Percentiles rank a stretch among this genome's conserved stretches.
phyloP scores from a whole-genome alignment of 768 basidiomycete genomes.

The Inosperma sp. region DNA sequence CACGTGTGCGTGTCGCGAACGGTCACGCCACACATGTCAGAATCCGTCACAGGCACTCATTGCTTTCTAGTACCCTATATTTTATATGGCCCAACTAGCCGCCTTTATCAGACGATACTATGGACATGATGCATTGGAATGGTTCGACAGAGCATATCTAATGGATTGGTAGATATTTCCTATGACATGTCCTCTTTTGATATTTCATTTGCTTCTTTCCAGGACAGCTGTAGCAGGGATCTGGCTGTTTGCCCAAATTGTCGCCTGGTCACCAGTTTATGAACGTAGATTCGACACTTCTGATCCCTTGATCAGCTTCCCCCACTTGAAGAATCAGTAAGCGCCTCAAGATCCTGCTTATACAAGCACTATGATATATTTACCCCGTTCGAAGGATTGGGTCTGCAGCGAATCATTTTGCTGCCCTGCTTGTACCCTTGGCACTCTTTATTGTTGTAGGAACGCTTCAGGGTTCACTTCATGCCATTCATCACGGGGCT shows the following conservation, averaged over 20 bases:
- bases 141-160: constrained; percentile 44
- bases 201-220: neutral
- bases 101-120: constrained; percentile 27
- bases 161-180: constrained; percentile 50
- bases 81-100: neutral
- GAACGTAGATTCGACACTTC: constrained; percentile 45
- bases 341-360: constrained; percentile 11
- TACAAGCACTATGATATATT: neutral
- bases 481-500: constrained; percentile 54
- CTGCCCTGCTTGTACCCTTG: constrained; percentile 47
- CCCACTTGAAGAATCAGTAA: constrained; percentile 48
- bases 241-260: constrained; percentile 40
- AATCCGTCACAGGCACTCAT: no score
- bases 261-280: constrained; percentile 39
- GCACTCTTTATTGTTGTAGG: constrained; percentile 36
- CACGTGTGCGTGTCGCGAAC: no score
- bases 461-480: constrained; percentile 38
- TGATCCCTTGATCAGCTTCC: constrained; percentile 52
- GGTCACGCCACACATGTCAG: no score
- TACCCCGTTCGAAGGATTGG: constrained; percentile 49
- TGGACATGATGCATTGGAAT: constrained; percentile 36
- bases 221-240: constrained; percentile 38
- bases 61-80: no score
- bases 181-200: neutral
- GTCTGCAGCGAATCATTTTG: constrained; percentile 40